phyloP scores from a whole-genome alignment of 148 eudicot species.

The Cornus controversa region DNA sequence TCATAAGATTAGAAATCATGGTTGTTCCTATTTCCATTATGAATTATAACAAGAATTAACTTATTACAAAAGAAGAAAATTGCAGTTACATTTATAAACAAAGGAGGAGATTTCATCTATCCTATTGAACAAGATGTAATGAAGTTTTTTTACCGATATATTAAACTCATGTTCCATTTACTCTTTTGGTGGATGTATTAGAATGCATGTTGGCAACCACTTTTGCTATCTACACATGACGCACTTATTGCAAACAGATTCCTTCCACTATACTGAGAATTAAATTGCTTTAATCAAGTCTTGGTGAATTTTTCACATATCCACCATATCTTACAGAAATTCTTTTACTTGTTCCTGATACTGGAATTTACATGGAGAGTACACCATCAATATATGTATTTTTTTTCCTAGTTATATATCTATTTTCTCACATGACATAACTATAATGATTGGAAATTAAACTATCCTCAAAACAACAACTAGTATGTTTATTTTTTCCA shows the following conservation, averaged over 20 bases:
- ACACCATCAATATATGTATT: background rate
- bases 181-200: background rate
- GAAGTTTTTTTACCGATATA: background rate
- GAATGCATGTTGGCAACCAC: background rate
- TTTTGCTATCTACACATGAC: background rate
- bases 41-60: background rate
- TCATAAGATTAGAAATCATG: no score
- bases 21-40: no score
- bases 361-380: background rate
- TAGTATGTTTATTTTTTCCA: background rate
- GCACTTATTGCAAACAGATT: background rate
- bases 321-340: background rate
- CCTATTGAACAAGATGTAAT: no score
- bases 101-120: no score
- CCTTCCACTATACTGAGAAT: background rate
- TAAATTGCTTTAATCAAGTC: no score
- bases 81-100: background rate
- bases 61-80: background rate
- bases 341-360: background rate
- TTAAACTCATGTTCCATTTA: background rate
- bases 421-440: background rate
- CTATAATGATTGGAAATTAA: background rate
- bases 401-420: no score
- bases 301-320: background rate
- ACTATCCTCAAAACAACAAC: conserved; percentile 8